Base-by-base conservation (phyloP, 2,329 filamentous ascomycete species). In the Neospermospora avenae region DNA sequence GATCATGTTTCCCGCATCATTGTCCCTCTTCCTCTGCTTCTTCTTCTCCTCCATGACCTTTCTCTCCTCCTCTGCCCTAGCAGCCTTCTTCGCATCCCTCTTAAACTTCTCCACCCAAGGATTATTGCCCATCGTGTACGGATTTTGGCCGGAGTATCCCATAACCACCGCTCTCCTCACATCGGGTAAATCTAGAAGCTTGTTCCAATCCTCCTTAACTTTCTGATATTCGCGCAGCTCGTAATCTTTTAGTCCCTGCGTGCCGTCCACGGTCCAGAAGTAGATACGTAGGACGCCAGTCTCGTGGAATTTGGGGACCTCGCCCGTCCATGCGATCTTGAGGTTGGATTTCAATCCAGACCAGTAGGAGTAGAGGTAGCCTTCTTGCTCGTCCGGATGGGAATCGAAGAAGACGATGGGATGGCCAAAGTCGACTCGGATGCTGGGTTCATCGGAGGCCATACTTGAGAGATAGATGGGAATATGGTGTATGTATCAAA, bases 371-470 rank as follows among this genome's bases (percentile, higher is more conserved):
- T 60, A 65, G 28, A 68, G 28, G 51, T 67, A 68, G 18, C 58
- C 52, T 44, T 68, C 66, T 58, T 69, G 67, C 54, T 70, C 61
- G 52, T 69, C 66, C 2, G 69, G 69, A 31, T 69, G 64, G 10
- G 68, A 69, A 48, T 70, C 69, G 41, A 70, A 65, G 58, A 70
- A 68, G 18, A 69, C 68, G 31, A 59, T 64, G 3, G 67, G 68
- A 0, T 46, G 52, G 41, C 67, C 68, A 54, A 66, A 59, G 46
- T 66, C 53, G 42, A 62, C 42, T 2, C 55, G 55, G 34, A 57
- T 57, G 31, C 45, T 57, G 22, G 55, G 55, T 31, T 57, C 28
- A 25, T 61, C 44, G 11, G 46, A 34, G 3, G 46, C 22, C 56
- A 53, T 58, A 11, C 8, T 49, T 20, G 48, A 45, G 45, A 42